These are phyloP conservation scores for Mycosarcoma mackinlayi DNA, from an alignment of 1,284 basidiomycete species.

Conservation along the genomic window DNA sequence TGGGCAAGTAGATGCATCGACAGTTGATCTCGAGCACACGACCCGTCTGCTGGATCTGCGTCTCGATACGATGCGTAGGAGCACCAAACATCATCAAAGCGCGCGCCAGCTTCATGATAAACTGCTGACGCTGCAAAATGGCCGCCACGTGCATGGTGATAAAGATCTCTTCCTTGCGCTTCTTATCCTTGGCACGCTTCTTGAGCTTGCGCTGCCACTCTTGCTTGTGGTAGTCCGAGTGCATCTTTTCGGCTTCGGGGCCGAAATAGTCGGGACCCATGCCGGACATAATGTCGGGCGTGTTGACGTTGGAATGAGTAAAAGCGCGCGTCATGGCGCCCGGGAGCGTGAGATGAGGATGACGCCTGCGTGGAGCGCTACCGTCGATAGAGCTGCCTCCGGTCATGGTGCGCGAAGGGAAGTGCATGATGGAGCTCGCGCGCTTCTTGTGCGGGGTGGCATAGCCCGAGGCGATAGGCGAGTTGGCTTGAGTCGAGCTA, in stretches of 20 bases:
- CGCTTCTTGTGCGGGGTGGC: slow-evolving; percentile 48
- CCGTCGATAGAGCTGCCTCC: slow-evolving; percentile 40
- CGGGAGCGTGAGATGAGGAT: slow-evolving; percentile 14
- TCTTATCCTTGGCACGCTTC: slow-evolving; percentile 60
- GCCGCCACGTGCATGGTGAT: slow-evolving; percentile 90
- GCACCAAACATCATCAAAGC: slow-evolving; percentile 96
- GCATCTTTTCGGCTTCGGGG: slow-evolving; percentile 41
- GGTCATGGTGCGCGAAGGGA: slow-evolving; percentile 42
- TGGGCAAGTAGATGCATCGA: slow-evolving; percentile 86
- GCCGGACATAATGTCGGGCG: slow-evolving; percentile 48
- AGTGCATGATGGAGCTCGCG: slow-evolving; percentile 43
- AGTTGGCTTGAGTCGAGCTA: slow-evolving; percentile 45
- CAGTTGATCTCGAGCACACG: slow-evolving; percentile 85
- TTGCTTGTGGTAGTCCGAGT: slow-evolving; percentile 38
- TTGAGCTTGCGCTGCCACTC: slow-evolving; percentile 67
- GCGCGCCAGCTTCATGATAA: slow-evolving; percentile 86
- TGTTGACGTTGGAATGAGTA: slow-evolving; percentile 53
- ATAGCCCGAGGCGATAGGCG: slow-evolving; percentile 31
- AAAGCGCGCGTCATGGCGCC: slow-evolving; percentile 41
- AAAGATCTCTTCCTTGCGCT: slow-evolving; percentile 66
- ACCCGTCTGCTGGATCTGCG: slow-evolving; percentile 86
- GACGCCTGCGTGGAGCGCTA: slow-evolving; percentile 16
- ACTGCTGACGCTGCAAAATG: slow-evolving; percentile 86
- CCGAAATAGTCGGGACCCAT: slow-evolving; percentile 60
- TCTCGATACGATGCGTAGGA: slow-evolving; percentile 86